Evolutionary conservation across 352 stramenopile species (phyloP).

Genomic region (Pythium monospermum): DNA sequence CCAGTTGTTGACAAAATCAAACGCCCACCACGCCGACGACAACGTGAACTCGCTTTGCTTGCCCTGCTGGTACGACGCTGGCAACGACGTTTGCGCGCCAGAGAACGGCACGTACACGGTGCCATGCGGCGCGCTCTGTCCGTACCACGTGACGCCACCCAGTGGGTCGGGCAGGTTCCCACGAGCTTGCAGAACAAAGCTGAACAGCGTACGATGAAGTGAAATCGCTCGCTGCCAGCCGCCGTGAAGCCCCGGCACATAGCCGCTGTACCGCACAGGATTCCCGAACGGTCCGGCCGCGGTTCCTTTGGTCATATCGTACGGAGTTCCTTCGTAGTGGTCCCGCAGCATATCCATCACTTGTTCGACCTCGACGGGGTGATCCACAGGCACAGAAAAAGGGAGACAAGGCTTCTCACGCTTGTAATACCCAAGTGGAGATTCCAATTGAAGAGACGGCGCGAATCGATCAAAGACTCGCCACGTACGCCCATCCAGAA

Average conservation of each 20-base stretch:
- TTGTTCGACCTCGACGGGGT: constrained; percentile 42
- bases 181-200: constrained; percentile 71
- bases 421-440: constrained; percentile 48
- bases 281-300: constrained; percentile 86
- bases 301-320: constrained; percentile 80
- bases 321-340: constrained; percentile 89
- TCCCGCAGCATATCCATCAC: constrained; percentile 86
- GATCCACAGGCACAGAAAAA: constrained; percentile 84
- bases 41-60: constrained; percentile 66
- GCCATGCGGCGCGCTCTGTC: constrained; percentile 53
- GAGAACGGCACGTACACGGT: constrained; percentile 74
- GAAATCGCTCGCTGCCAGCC: constrained; percentile 89
- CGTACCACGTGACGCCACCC: constrained; percentile 63
- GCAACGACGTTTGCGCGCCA: constrained; percentile 38
- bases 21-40: constrained; percentile 75
- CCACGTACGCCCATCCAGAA: constrained; percentile 84
- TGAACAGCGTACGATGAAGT: constrained; percentile 86
- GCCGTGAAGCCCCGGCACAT: constrained; percentile 42
- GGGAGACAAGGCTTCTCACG: constrained; percentile 70
- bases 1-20: constrained; percentile 88
- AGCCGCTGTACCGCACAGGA: constrained; percentile 52
- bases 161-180: constrained; percentile 32
- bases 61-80: constrained; percentile 54
- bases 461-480: constrained; percentile 79
- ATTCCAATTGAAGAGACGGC: constrained; percentile 66